phyloP scores from a whole-genome alignment of 345 rosid genomes.

The Alliaria petiolata region DNA sequence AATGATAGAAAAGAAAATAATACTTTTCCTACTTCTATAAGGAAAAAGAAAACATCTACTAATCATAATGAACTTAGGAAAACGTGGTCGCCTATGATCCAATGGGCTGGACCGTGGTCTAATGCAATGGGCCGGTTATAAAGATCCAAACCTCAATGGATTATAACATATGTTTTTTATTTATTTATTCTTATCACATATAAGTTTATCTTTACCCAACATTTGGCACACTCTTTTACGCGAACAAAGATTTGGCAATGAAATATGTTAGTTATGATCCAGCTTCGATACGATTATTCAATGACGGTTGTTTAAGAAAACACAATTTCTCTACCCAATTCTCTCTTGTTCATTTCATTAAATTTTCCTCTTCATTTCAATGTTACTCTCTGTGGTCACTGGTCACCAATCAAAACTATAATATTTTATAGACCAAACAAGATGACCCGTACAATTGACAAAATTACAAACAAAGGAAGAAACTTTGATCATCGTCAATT shows the following conservation, averaged over 20 bases:
- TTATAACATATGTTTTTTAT: too few species aligned
- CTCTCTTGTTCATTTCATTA: background rate
- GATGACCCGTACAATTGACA: background rate
- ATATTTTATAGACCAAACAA: background rate
- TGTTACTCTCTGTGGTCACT: background rate
- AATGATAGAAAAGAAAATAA: too few species aligned
- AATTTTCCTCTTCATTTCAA: background rate
- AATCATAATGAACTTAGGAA: too few species aligned
- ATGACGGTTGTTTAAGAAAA: background rate
- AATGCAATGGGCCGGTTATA: too few species aligned
- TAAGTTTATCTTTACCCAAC: background rate
- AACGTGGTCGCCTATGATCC: too few species aligned
- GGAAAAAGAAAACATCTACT: too few species aligned
- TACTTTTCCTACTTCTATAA: too few species aligned
- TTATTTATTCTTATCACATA: background rate
- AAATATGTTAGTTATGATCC: background rate
- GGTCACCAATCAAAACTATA: too few species aligned
- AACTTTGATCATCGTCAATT: background rate
- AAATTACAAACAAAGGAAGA: constrained; percentile 14
- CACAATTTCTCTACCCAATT: too few species aligned
- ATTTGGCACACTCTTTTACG: background rate
- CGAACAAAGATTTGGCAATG: background rate
- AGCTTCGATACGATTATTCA: background rate
- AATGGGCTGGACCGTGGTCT: too few species aligned
- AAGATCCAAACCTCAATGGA: too few species aligned